phyloP scores from a whole-genome alignment of 2,329 filamentous ascomycete genomes.

The Penicillium sp. region DNA sequence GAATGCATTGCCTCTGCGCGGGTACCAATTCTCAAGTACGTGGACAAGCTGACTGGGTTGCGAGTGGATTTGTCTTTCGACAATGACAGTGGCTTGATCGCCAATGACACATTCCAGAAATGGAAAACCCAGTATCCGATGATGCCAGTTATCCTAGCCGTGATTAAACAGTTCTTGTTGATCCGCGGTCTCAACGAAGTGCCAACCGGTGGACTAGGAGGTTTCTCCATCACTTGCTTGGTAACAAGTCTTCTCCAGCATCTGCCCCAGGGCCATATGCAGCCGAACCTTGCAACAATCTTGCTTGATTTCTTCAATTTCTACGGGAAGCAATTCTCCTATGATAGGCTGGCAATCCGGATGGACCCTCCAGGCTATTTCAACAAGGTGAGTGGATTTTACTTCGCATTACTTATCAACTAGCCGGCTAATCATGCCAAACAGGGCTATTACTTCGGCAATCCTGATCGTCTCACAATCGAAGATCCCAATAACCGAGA shows the following conservation, averaged over 20 bases:
- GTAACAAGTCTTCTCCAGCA: constrained; percentile 85
- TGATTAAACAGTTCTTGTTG: constrained; percentile 88
- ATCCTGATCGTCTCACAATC: constrained; percentile 71
- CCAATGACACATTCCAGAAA: constrained; percentile 72
- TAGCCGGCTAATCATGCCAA: constrained; percentile 27
- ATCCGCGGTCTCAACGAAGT: constrained; percentile 93
- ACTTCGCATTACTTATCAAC: not conserved
- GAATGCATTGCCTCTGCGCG: constrained; percentile 71
- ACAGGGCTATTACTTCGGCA: constrained; percentile 49
- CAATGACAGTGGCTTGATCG: constrained; percentile 75
- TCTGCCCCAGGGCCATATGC: constrained; percentile 66
- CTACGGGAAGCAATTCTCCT: constrained; percentile 81
- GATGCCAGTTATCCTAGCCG: constrained; percentile 79
- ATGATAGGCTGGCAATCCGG: constrained; percentile 66
- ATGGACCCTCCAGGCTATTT: constrained; percentile 73
- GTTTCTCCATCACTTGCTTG: constrained; percentile 90
- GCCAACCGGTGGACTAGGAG: constrained; percentile 83
- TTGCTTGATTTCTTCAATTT: constrained; percentile 85
- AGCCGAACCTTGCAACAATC: constrained; percentile 72
- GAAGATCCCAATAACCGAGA: constrained; percentile 81
- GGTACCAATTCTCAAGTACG: constrained; percentile 89
- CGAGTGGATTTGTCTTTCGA: constrained; percentile 95
- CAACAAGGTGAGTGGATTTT: constrained; percentile 59
- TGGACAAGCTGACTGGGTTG: constrained; percentile 72
- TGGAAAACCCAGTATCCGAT: constrained; percentile 80